A percentile compares a stretch with the other conserved stretches of the same genome.
These are phyloP conservation scores for Aspergillus ellipticus DNA, from an alignment of 495 filamentous ascomycete species.

Conservation along the genomic window DNA sequence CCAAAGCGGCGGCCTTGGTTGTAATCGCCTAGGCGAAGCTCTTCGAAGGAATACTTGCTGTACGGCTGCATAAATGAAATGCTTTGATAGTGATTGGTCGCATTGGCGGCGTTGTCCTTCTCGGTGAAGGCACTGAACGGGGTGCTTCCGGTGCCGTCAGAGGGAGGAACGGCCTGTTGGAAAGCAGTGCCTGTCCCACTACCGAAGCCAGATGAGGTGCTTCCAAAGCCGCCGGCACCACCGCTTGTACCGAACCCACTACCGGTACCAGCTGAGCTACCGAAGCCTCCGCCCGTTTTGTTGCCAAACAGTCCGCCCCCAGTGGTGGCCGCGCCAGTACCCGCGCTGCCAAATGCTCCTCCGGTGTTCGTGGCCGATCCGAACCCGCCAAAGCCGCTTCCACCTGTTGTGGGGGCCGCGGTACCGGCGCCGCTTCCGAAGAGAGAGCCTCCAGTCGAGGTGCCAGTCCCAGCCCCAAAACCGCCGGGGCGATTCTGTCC, in stretches of 20 bases:
- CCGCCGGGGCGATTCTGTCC: constrained; percentile 35
- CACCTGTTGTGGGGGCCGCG: constrained; percentile 39
- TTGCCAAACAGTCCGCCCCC: constrained; percentile 41
- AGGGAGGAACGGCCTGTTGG: constrained; percentile 35
- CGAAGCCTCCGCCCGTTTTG: constrained; percentile 34
- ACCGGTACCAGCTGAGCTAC: constrained; percentile 29
- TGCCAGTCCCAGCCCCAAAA: constrained; percentile 46
- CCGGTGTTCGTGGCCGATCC: constrained; percentile 14
- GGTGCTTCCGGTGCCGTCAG: constrained; percentile 67
- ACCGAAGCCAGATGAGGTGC: constrained; percentile 37
- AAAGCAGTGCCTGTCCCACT: constrained; percentile 47
- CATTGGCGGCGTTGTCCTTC: constrained; percentile 63
- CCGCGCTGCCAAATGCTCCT: constrained; percentile 21
- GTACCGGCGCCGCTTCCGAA: constrained; percentile 40
- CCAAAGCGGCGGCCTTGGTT: constrained; percentile 78
- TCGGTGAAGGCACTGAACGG: constrained; percentile 75
- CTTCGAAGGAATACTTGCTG: constrained; percentile 84
- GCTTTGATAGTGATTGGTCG: constrained; percentile 77
- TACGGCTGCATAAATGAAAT: constrained; percentile 84
- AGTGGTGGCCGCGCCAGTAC: constrained; percentile 32
- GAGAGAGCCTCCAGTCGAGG: constrained; percentile 40
- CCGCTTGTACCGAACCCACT: constrained; percentile 29
- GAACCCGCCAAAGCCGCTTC: constrained; percentile 34
- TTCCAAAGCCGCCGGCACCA: constrained; percentile 24
- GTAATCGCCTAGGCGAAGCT: constrained; percentile 87